Conservation (phyloP, 805 yeast genomes). For the Tetrapisispora fleetii region DNA sequence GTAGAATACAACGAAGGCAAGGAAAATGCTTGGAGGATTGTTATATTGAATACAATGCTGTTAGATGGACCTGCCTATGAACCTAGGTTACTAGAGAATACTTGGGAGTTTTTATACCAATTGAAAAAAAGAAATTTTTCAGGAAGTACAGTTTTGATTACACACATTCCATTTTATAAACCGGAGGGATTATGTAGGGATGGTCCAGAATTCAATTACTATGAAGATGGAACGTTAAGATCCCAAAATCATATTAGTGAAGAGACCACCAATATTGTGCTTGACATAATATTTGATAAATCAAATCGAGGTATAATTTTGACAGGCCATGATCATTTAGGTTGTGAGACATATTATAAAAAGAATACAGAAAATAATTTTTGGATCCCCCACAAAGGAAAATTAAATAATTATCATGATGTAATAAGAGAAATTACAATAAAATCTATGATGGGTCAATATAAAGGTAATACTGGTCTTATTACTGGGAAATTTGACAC, state of each 20-base stretch:
- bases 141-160: conserved; percentile 75
- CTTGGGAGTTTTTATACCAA: conserved; percentile 64
- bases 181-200: conserved; percentile 75
- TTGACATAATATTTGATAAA: conserved; percentile 62
- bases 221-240: conserved; percentile 47
- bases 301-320: conserved; percentile 66
- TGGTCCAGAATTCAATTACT: conserved; percentile 65
- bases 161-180: conserved; percentile 87
- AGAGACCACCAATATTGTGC: conserved; percentile 55
- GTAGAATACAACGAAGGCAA: conserved; percentile 56
- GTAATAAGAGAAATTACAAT: conserved; percentile 72
- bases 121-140: conserved; percentile 45
- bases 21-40: conserved; percentile 73
- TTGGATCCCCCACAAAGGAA: conserved; percentile 37
- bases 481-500: conserved; percentile 60
- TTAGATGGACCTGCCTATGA: conserved; percentile 87
- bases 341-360: conserved; percentile 69
- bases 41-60: conserved; percentile 74
- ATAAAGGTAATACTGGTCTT: conserved; percentile 78
- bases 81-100: conserved; percentile 52
- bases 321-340: conserved; percentile 96
- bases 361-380: conserved; percentile 31
- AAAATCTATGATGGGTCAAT: conserved; percentile 94
- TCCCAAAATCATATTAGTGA: conserved; percentile 78
- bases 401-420: conserved; percentile 4